Base-by-base conservation (phyloP, 257 asterid genomes). In the Nicotiana noctiflora region DNA sequence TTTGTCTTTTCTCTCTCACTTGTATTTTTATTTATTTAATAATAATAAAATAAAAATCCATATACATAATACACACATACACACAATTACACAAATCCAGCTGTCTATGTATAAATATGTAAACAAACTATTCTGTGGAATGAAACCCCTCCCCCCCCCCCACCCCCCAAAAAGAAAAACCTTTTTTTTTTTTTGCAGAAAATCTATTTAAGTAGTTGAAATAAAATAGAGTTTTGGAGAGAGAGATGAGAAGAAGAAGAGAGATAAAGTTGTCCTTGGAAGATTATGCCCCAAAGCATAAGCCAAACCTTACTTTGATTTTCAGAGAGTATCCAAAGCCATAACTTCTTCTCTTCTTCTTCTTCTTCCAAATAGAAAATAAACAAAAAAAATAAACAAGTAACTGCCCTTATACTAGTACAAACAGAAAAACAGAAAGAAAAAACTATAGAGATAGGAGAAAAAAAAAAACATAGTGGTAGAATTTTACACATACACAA, bases 241-340 rank as follows among this genome's bases (percentile, higher is more conserved):
- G 86, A 53, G 83, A 83, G 67, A 59, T 77, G 62, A 17, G 75
- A 60, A 70, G 84, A 6, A 57, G 76, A 81, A 80, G 85, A 75
- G 87, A 81, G 90, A 88, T 80, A 87, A 84, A 89, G 86, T 81
- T 88, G 87, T 88, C 83, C 87, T 88, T 86, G 84, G 76, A 84
- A 86, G 86, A 83, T 89, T 89, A 88, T 85, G 89, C 91, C 90
- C 91, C 88, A 40, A 40, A 40, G 49, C 49, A 40, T 40, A 40
- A 40, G 49, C 49, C 49, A 85, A 89, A 87, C 87, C 88, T 84
- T 49, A 76, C 76, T 21, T 74, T 74, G 78, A 46, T 74, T 74
- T 74, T 49, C 61, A 46, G 32, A 75, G 79, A 86, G 88, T 81
- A 81, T 70, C 80, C 85, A 83, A 82, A 80, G 84, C 82, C 81